phyloP scores from a whole-genome alignment of 1,284 basidiomycete species.

The Trametes polyzona region DNA sequence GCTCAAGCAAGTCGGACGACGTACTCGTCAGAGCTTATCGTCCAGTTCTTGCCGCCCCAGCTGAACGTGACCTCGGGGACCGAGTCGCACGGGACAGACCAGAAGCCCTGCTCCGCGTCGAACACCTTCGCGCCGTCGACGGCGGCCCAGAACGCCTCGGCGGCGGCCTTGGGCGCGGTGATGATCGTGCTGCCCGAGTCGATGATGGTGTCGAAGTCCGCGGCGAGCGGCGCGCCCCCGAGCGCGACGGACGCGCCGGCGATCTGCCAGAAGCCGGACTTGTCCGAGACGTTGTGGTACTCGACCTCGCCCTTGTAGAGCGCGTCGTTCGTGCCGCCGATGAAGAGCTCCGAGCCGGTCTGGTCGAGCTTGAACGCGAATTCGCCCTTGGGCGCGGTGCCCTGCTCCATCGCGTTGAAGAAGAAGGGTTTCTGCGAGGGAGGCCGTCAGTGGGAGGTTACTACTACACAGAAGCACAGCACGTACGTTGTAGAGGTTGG shows the following conservation, averaged over 20 bases:
- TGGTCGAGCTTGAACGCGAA: constrained; percentile 52
- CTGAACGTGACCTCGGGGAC: constrained; percentile 20
- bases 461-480: background rate
- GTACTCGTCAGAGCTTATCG: constrained; percentile 17
- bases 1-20: background rate
- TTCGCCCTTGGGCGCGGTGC: constrained; percentile 35
- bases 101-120: constrained; percentile 13
- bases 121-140: constrained; percentile 14
- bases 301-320: constrained; percentile 43
- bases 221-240: constrained; percentile 6
- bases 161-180: constrained; percentile 10
- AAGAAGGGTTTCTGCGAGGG: constrained; percentile 34
- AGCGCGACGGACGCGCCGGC: constrained; percentile 20
- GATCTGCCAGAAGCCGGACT: constrained; percentile 29
- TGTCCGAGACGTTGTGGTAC: constrained; percentile 37
- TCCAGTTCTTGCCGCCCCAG: constrained; percentile 24
- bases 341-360: constrained; percentile 49
- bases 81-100: constrained; percentile 18
- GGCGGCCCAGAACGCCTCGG: constrained; percentile 14
- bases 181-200: constrained; percentile 28
- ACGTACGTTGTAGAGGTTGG: constrained; percentile 27
- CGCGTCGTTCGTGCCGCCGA: constrained; percentile 47
- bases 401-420: constrained; percentile 36
- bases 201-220: constrained; percentile 28
- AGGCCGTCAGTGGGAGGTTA: background rate